These are phyloP conservation scores for Nannizziopsis barbatae DNA, from an alignment of 2,329 filamentous ascomycete species.

Conservation along the genomic window DNA sequence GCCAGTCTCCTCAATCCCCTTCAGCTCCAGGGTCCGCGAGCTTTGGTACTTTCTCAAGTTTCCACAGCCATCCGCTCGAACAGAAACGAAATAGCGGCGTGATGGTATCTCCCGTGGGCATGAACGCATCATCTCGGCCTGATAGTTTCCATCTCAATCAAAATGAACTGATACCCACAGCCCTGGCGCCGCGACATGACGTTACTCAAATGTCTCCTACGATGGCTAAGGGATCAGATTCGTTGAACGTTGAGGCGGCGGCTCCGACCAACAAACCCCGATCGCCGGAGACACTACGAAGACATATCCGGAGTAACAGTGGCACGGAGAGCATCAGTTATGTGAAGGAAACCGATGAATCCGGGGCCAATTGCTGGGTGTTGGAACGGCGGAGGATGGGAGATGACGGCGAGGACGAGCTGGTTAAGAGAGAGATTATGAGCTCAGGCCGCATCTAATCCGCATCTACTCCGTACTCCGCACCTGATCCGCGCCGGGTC, in stretches of 20 bases:
- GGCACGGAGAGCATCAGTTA: constrained; percentile 30
- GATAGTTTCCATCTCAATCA: not conserved
- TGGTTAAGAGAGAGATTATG: constrained; percentile 25
- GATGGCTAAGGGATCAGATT: not conserved
- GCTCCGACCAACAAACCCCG: not conserved
- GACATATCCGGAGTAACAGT: constrained; percentile 27
- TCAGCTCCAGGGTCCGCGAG: constrained; percentile 22
- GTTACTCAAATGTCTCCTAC: not conserved
- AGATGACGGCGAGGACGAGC: constrained; percentile 26
- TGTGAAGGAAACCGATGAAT: constrained; percentile 21
- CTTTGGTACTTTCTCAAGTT: constrained; percentile 27
- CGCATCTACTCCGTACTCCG: not conserved
- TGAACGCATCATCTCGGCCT: not conserved
- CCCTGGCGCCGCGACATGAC: not conserved
- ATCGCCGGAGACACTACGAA: not conserved
- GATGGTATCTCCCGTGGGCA: not conserved
- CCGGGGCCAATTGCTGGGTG: constrained; percentile 27
- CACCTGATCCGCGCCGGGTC: not conserved
- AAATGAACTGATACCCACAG: not conserved
- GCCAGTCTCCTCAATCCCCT: constrained; percentile 29
- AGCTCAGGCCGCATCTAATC: constrained; percentile 21
- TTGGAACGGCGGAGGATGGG: constrained; percentile 26
- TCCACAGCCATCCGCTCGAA: constrained; percentile 21
- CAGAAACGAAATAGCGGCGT: not conserved
- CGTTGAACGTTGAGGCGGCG: constrained; percentile 8